phyloP scores from a whole-genome alignment of 495 filamentous ascomycete species.

The Thozetella sp. region DNA sequence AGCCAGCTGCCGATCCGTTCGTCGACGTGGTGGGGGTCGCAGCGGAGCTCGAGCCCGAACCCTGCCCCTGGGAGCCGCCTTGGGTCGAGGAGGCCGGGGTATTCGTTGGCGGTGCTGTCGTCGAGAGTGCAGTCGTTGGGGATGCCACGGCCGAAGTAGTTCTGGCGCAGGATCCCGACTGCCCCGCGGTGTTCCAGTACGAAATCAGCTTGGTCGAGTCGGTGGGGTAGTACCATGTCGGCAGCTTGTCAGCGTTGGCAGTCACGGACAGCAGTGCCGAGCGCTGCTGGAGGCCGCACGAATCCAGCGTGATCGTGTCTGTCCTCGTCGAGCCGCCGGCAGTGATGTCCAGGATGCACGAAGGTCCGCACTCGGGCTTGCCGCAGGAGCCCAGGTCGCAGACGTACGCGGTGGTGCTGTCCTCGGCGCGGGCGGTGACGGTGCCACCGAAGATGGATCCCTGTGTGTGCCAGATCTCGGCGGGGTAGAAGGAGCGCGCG shows the following conservation, averaged over 20 bases:
- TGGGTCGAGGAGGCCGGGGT: no score
- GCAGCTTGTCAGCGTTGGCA: slow-evolving; percentile 39
- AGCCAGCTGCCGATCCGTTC: slow-evolving; percentile 20
- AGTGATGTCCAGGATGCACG: neutral
- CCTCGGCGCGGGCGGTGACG: slow-evolving; percentile 11
- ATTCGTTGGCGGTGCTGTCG: no score
- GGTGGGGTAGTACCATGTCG: slow-evolving; percentile 32
- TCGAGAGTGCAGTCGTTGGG: neutral
- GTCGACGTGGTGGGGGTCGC: no score
- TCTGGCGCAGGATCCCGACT: neutral
- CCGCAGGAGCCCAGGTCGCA: neutral
- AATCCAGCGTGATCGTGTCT: neutral
- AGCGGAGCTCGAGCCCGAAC: no score
- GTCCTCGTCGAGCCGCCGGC: neutral
- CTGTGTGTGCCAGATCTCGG: neutral
- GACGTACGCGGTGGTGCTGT: slow-evolving; percentile 10
- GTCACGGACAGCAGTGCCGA: slow-evolving; percentile 16
- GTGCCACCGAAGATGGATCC: slow-evolving; percentile 5
- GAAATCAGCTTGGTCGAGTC: slow-evolving; percentile 19
- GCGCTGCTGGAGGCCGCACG: neutral
- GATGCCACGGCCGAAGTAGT: neutral
- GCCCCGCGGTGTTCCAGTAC: neutral
- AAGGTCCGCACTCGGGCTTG: neutral
- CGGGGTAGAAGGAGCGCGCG: neutral
- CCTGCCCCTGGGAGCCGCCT: no score